Evolutionary conservation across 2,329 filamentous ascomycete genomes (phyloP).

Genomic region (Leptographium radiaticola): DNA sequence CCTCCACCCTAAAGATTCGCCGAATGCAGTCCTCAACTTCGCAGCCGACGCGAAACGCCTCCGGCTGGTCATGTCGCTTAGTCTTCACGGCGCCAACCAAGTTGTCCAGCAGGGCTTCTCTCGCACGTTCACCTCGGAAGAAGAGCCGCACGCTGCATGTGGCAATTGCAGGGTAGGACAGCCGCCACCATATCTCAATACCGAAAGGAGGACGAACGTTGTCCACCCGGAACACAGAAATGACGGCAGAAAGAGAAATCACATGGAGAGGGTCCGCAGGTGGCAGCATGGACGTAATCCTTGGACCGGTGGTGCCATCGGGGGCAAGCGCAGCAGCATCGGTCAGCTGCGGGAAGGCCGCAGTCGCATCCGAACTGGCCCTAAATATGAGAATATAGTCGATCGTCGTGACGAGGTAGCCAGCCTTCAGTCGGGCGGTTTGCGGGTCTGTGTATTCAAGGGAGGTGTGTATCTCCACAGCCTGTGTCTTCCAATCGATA

Average conservation of each 20-base stretch:
- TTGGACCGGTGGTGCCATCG: constrained; percentile 11
- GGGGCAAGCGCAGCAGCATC: constrained; percentile 10
- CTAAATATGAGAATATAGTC: constrained; percentile 37
- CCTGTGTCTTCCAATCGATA: constrained; percentile 21
- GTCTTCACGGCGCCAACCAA: constrained; percentile 26
- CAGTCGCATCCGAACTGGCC: constrained; percentile 30
- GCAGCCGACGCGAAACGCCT: constrained; percentile 26
- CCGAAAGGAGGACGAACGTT: constrained; percentile 34
- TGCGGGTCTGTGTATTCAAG: constrained; percentile 23
- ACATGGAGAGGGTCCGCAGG: constrained; percentile 23
- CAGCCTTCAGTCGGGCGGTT: constrained; percentile 34
- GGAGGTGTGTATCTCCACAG: constrained; percentile 25
- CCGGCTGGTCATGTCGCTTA: constrained; percentile 17
- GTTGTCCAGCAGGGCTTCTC: constrained; percentile 35
- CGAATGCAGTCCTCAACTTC: constrained; percentile 35
- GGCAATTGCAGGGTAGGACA: constrained; percentile 26
- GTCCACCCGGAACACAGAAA: constrained; percentile 40
- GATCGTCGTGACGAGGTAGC: constrained; percentile 39
- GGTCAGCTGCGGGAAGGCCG: constrained; percentile 28
- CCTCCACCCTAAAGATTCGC: constrained; percentile 30
- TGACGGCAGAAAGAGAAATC: constrained; percentile 35
- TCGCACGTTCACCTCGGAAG: constrained; percentile 33
- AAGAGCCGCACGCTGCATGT: constrained; percentile 36
- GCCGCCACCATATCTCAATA: constrained; percentile 44
- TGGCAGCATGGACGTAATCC: constrained; percentile 7